These are phyloP conservation scores for Acarospora socialis DNA, from an alignment of 2,329 filamentous ascomycete species.

Conservation along the genomic window DNA sequence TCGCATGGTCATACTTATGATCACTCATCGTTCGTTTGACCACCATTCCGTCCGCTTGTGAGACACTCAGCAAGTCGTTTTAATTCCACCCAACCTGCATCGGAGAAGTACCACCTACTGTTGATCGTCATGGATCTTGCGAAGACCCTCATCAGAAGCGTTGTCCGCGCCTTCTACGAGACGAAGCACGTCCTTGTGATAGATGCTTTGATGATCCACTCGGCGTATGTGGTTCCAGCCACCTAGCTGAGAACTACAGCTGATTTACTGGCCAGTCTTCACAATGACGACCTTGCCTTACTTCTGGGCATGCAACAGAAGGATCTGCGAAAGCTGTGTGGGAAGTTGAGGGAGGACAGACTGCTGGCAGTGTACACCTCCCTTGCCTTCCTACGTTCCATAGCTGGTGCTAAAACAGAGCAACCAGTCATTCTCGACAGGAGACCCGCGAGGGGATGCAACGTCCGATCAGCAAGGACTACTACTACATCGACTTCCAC, in stretches of 20 bases:
- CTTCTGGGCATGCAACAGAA: slow-evolving; percentile 84
- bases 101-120: slow-evolving; percentile 1
- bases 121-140: slow-evolving; percentile 47
- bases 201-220: slow-evolving; percentile 64
- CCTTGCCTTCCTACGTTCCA: slow-evolving; percentile 6
- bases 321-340: slow-evolving; percentile 79
- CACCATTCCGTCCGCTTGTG: too few relatives aligned
- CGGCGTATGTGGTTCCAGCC: slow-evolving; percentile 37
- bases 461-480: slow-evolving; percentile 71
- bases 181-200: slow-evolving; percentile 71
- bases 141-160: slow-evolving; percentile 70
- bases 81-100: too few relatives aligned
- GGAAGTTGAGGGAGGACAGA: slow-evolving; percentile 70
- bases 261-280: slow-evolving; percentile 39
- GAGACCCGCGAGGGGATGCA: slow-evolving; percentile 70
- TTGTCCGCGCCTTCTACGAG: slow-evolving; percentile 73
- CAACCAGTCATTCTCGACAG: slow-evolving; percentile 50
- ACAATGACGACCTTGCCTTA: slow-evolving; percentile 76
- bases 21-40: too few relatives aligned
- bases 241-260: slow-evolving; percentile 12
- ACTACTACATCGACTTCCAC: slow-evolving; percentile 94
- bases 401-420: slow-evolving; percentile 1
- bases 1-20: too few relatives aligned
- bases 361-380: slow-evolving; percentile 60
- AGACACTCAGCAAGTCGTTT: too few relatives aligned